phyloP scores from a whole-genome alignment of 2,329 filamentous ascomycete genomes.

The Westerdykella aurantiaca region DNA sequence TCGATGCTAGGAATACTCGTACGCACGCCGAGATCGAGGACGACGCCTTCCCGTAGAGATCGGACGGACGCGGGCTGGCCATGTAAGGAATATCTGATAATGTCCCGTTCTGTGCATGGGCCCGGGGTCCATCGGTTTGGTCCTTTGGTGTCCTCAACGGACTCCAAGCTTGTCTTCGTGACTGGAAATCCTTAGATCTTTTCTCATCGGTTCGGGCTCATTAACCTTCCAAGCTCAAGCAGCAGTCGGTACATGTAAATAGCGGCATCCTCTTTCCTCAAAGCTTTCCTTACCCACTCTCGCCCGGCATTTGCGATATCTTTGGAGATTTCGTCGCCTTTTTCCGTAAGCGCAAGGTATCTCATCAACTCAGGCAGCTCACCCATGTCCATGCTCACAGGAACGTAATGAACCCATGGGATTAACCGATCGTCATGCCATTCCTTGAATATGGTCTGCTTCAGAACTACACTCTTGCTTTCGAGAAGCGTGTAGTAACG shows the following conservation, averaged over 20 bases:
- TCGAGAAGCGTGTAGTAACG: conserved; percentile 53
- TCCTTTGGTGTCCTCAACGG: too few species aligned
- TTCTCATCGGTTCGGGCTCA: conserved; percentile 10
- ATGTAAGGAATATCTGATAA: too few species aligned
- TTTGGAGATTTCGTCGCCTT: conserved; percentile 23
- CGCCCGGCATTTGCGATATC: conserved; percentile 28
- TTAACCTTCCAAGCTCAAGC: conserved; percentile 57
- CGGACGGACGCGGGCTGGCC: too few species aligned
- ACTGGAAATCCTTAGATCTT: too few species aligned
- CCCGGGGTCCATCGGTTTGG: too few species aligned
- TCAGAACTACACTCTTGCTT: conserved; percentile 66
- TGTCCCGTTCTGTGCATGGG: too few species aligned
- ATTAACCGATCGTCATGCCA: conserved; percentile 69
- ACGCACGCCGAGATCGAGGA: too few species aligned
- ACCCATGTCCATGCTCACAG: conserved; percentile 57
- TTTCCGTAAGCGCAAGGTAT: conserved; percentile 18
- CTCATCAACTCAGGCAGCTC: conserved; percentile 14
- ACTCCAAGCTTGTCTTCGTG: too few species aligned
- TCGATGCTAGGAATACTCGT: too few species aligned
- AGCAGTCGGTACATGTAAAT: conserved; percentile 73
- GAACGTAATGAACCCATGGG: conserved; percentile 75
- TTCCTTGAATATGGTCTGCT: conserved; percentile 70
- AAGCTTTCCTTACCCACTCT: conserved; percentile 31
- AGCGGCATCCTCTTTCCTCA: conserved; percentile 59
- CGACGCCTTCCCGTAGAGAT: too few species aligned